Conservation (phyloP, 805 yeast genomes). For the Wickerhamiella hasegawae region DNA sequence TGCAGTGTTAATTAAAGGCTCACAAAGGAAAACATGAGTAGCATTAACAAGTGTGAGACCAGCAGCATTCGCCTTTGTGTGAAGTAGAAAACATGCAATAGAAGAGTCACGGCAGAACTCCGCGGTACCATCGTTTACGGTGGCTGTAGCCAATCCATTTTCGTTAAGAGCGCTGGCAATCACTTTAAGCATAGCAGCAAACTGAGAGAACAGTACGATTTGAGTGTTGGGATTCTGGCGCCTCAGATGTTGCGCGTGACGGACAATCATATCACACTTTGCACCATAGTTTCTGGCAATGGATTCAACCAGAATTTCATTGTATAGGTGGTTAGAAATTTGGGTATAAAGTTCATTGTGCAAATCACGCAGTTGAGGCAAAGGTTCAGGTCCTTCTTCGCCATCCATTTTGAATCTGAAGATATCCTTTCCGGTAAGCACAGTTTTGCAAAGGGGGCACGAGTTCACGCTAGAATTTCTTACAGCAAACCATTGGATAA, state of each 20-base stretch:
- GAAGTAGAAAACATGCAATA: constrained; percentile 76
- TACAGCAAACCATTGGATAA: constrained; percentile 52
- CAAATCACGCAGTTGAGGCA: background rate
- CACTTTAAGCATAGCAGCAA: constrained; percentile 57
- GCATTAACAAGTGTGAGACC: constrained; percentile 89
- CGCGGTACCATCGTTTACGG: constrained; percentile 33
- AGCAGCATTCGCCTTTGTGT: constrained; percentile 62
- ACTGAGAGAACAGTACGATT: constrained; percentile 78
- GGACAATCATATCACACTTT: constrained; percentile 69
- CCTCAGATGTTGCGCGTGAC: constrained; percentile 51
- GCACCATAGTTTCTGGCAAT: constrained; percentile 53
- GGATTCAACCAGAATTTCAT: constrained; percentile 26
- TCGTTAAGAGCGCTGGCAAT: constrained; percentile 48
- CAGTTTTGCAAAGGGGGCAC: constrained; percentile 74
- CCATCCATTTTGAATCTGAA: constrained; percentile 16
- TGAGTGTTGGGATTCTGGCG: constrained; percentile 47
- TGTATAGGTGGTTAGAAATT: constrained; percentile 12
- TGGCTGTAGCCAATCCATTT: constrained; percentile 41
- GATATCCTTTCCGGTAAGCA: constrained; percentile 37
- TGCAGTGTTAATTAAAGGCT: constrained; percentile 78
- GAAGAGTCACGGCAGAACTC: too few relatives aligned
- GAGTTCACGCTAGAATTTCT: constrained; percentile 27
- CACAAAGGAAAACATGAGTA: constrained; percentile 79
- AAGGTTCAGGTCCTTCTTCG: background rate
- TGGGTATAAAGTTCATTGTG: constrained; percentile 15